Evolutionary conservation across 169 alveolate species (phyloP), one percentile per base, ranked within the genome.

Genomic region (Babesia caballi): DNA sequence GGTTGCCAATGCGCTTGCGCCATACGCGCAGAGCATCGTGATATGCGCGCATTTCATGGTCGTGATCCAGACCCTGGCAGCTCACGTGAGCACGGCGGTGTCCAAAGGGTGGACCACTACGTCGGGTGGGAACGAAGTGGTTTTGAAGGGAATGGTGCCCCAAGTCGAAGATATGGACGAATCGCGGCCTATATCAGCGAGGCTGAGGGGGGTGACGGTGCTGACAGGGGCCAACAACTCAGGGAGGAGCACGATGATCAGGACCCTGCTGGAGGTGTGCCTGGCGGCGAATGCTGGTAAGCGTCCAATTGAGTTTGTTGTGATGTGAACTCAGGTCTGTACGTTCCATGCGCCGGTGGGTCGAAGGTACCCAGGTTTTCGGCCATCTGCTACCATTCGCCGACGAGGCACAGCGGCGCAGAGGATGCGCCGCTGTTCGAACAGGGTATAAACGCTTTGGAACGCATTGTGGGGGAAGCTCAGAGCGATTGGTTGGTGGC

Each of bases 1-100:
- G 17, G 21, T 54, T 8, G 51, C 38, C 5, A 46, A n/a, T 40
- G 7, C 66, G 41, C 23, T 77, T n/a, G 42, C 65, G 17, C 81
- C 81, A 12, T 42, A 77, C 65, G 35, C 57, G 17, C 86, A 77
- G 58, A 33, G 49, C 5, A 35, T 77, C 25, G 68, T 63, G 32
- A 30, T 77, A 32, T 19, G 33, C 15, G 14, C 73, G 30, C 82
- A 77, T 47, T 67, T 32, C 23, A 12, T 77, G 23, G 75, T 77
- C 21, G 60, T 69, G 14, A 11, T 69, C 6, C 65, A 69, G 75
- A 69, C 82, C 12, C 72, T 69, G 35, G 40, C 72, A 38, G 17
- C 59, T 9, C 82, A 69, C 27, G 82, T 60, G 40, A 28, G 75
- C 14, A 44, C 36, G 69, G 70, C 82, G 19, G 36, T 41, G 47